phyloP scores from a whole-genome alignment of 2,329 filamentous ascomycete species.

The Xylogone sp. region DNA sequence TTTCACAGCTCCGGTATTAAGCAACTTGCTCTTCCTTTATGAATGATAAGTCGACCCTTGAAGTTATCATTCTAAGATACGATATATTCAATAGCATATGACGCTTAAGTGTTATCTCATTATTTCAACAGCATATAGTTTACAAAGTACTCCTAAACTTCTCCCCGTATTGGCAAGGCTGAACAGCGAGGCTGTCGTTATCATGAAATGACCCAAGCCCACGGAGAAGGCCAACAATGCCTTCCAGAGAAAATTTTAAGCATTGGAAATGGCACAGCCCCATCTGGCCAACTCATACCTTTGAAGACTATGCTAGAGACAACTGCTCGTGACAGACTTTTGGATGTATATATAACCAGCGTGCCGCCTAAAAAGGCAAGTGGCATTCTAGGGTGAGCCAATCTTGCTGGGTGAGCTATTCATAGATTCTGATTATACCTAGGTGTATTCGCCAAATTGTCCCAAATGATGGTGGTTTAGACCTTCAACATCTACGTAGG shows the following conservation, averaged over 20 bases:
- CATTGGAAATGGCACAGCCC: background rate
- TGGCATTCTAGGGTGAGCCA: slow-evolving; percentile 64
- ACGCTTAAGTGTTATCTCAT: no score
- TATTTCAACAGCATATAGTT: no score
- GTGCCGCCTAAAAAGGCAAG: slow-evolving; percentile 70
- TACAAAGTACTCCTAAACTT: no score
- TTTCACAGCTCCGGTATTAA: no score
- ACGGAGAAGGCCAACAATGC: background rate
- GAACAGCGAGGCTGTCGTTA: background rate
- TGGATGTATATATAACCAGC: slow-evolving; percentile 67
- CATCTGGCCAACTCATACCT: slow-evolving; percentile 42
- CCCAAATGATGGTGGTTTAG: slow-evolving; percentile 58
- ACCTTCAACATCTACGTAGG: slow-evolving; percentile 68
- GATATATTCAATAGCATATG: no score
- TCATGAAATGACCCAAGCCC: background rate
- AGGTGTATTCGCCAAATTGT: slow-evolving; percentile 54
- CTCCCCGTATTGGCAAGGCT: background rate
- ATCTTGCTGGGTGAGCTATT: slow-evolving; percentile 25
- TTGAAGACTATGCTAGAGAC: slow-evolving; percentile 64
- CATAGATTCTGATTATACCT: slow-evolving; percentile 10
- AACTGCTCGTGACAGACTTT: slow-evolving; percentile 52
- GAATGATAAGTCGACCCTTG: no score
- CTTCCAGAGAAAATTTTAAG: background rate
- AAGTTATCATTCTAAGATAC: no score
- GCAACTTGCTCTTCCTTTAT: no score